phyloP scores from a whole-genome alignment of 331 rosid species.

The Telfairia occidentalis region DNA sequence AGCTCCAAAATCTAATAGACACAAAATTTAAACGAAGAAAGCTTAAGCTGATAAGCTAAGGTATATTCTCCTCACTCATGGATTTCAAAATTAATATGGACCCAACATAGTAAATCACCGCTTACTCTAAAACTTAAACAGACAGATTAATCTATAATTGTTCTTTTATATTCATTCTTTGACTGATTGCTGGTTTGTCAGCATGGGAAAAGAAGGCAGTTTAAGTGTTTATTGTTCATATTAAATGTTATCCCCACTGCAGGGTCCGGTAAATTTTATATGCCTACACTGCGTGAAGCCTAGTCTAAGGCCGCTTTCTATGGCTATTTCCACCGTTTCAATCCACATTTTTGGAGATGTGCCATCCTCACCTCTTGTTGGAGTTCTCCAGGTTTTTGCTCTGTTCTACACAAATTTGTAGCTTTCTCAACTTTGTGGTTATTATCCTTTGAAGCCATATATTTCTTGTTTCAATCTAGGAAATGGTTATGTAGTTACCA shows the following conservation, averaged over 20 bases:
- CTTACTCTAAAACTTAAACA: neutral
- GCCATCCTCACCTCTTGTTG: conserved; percentile 92
- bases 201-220: neutral
- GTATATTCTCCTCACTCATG: neutral
- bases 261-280: conserved; percentile 14
- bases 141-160: neutral
- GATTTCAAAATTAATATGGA: too few relatives aligned
- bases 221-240: neutral
- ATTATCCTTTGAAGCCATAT: neutral
- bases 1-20: neutral
- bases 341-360: conserved; percentile 90
- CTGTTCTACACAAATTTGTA: neutral
- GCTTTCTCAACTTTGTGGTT: neutral
- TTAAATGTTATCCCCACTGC: neutral
- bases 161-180: neutral
- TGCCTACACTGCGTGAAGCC: conserved; percentile 69
- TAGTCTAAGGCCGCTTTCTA: conserved; percentile 75
- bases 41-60: neutral
- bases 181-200: neutral
- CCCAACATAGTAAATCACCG: too few relatives aligned
- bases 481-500: neutral
- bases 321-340: conserved; percentile 83
- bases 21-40: neutral
- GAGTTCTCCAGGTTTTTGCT: conserved; percentile 60
- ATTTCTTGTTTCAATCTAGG: neutral